A percentile compares a stretch with the other conserved stretches of the same genome.
Conservation (phyloP, 345 rosid species). For the Angophora floribunda region DNA sequence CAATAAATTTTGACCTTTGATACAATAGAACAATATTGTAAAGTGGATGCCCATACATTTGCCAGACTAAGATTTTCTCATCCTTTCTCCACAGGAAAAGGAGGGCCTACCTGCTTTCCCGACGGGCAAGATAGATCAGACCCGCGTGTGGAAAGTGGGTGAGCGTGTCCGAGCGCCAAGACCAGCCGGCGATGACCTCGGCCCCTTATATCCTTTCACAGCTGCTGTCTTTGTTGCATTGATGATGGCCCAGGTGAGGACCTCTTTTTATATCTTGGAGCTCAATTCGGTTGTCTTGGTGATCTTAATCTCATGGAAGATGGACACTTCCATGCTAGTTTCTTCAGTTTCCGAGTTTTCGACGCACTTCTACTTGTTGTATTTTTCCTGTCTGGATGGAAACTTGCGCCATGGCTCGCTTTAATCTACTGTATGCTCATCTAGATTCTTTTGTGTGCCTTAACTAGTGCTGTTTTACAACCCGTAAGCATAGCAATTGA, state of each 20-base stretch:
- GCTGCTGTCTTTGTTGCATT: not conserved
- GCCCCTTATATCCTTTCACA: not conserved
- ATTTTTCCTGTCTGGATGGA: not conserved
- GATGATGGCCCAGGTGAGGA: slow-evolving; percentile 29
- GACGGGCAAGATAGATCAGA: slow-evolving; percentile 86
- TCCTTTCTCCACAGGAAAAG: slow-evolving; percentile 42
- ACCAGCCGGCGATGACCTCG: not conserved
- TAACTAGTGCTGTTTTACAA: not conserved
- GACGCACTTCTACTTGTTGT: not conserved
- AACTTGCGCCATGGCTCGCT: not conserved
- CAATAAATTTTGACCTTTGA: not conserved
- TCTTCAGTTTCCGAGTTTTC: not conserved
- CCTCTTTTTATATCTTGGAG: not conserved
- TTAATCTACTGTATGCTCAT: not conserved
- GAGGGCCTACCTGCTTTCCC: slow-evolving; percentile 86
- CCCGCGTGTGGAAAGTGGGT: slow-evolving; percentile 25
- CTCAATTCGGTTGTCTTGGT: not conserved
- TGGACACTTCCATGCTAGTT: not conserved
- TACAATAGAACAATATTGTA: not conserved
- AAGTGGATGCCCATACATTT: not conserved
- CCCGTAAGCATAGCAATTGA: not conserved
- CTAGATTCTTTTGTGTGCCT: not conserved
- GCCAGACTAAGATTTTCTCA: not conserved
- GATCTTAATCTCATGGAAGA: not conserved
- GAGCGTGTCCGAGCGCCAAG: not conserved